These are phyloP conservation scores for Lycium barbarum DNA, from an alignment of 257 asterid genomes.

Conservation along the genomic window DNA sequence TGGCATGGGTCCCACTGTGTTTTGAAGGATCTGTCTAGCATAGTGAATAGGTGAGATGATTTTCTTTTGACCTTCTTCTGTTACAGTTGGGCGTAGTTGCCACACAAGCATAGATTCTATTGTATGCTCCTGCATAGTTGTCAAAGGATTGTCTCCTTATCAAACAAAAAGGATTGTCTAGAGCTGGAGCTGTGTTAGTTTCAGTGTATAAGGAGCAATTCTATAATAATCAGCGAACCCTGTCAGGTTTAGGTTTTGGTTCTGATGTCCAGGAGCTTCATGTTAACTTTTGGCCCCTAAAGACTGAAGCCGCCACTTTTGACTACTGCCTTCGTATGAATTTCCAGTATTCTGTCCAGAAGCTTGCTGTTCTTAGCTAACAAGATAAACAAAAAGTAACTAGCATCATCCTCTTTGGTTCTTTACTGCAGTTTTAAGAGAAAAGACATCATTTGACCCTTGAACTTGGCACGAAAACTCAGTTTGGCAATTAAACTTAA, in stretches of 20 bases:
- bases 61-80: not conserved
- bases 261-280: slow-evolving; percentile 13
- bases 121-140: slow-evolving; percentile 24
- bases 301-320: slow-evolving; percentile 11
- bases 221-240: not conserved
- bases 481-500: too few species aligned
- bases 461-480: too few species aligned
- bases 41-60: not conserved
- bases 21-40: slow-evolving; percentile 12
- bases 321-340: not conserved
- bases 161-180: not conserved
- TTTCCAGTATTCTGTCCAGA: not conserved
- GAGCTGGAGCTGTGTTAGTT: slow-evolving; percentile 1
- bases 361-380: not conserved
- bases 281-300: not conserved
- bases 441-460: too few species aligned
- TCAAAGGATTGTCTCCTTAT: not conserved
- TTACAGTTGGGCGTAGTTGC: slow-evolving; percentile 14
- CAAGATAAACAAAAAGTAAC: slow-evolving; percentile 7
- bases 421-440: not conserved
- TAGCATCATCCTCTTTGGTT: not conserved
- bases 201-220: not conserved
- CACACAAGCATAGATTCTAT: not conserved
- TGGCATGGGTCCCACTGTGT: not conserved
- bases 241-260: not conserved